Percentiles rank a stretch among this genome's conserved stretches.
These are phyloP conservation scores for Knufia fluminis DNA, from an alignment of 2,329 filamentous ascomycete genomes.

Conservation along the genomic window DNA sequence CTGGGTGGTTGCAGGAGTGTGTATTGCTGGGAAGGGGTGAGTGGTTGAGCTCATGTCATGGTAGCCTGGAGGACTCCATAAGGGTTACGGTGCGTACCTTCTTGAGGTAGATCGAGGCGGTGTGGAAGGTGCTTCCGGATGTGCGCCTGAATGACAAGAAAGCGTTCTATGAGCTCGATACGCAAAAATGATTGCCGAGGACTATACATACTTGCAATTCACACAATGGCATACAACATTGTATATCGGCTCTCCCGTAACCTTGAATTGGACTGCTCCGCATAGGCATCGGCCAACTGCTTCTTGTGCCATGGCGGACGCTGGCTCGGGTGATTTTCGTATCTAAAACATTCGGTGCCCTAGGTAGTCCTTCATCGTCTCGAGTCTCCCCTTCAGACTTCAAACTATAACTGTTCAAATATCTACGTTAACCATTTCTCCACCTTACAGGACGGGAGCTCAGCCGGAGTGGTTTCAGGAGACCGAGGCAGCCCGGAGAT, in stretches of 20 bases:
- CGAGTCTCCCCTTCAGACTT: too few species aligned
- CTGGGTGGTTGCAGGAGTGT: conserved; percentile 10
- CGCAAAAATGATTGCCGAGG: not conserved
- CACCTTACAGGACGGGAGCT: too few species aligned
- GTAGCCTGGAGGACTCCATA: not conserved
- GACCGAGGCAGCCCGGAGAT: too few species aligned
- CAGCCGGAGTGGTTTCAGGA: too few species aligned
- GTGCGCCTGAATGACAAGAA: conserved; percentile 7
- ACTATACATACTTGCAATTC: conserved; percentile 17
- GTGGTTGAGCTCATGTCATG: not conserved
- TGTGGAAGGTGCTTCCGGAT: too few species aligned
- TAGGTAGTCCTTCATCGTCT: too few species aligned
- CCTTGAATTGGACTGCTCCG: conserved; percentile 14
- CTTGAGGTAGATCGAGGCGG: conserved; percentile 14
- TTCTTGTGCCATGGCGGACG: not conserved
- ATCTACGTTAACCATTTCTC: too few species aligned
- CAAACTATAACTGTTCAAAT: too few species aligned
- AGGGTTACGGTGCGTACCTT: conserved; percentile 4
- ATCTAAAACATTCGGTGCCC: too few species aligned
- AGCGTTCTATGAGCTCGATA: not conserved
- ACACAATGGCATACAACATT: conserved; percentile 17
- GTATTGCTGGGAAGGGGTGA: conserved; percentile 10
- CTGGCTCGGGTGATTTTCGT: too few species aligned
- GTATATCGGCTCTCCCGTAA: conserved; percentile 14
- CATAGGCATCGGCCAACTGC: conserved; percentile 14